phyloP scores from a whole-genome alignment of 139 green algal species.

The Mychonastes homosphaera region DNA sequence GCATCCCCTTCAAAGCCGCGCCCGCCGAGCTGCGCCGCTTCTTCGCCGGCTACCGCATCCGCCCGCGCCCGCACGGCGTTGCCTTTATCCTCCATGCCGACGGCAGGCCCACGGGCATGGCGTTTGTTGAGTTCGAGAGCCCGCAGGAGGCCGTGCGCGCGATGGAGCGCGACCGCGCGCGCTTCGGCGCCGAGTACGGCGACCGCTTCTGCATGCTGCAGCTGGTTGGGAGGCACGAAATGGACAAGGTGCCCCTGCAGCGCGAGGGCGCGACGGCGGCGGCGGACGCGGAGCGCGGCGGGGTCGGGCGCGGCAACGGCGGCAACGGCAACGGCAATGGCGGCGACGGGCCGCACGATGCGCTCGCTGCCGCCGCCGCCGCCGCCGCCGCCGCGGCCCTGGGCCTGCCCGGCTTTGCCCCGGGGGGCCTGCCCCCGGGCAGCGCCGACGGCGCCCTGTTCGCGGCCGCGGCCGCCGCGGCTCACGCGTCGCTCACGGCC shows the following conservation, averaged over 20 bases:
- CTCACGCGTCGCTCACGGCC: too few relatives aligned
- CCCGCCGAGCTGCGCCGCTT: constrained; percentile 46
- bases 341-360: too few relatives aligned
- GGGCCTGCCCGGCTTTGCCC: too few relatives aligned
- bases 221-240: constrained; percentile 49
- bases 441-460: too few relatives aligned
- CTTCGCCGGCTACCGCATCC: constrained; percentile 45
- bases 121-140: constrained; percentile 82
- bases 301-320: too few relatives aligned
- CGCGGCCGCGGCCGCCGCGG: too few relatives aligned
- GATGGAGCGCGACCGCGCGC: constrained; percentile 58
- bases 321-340: too few relatives aligned
- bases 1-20: constrained; percentile 53
- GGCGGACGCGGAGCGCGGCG: too few relatives aligned
- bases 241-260: constrained; percentile 53
- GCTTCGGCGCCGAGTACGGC: constrained; percentile 57
- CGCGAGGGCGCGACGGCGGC: constrained; percentile 30
- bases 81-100: constrained; percentile 67
- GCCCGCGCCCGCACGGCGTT: constrained; percentile 48
- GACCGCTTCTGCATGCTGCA: constrained; percentile 69
- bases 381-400: too few relatives aligned
- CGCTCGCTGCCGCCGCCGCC: too few relatives aligned
- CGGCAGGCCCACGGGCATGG: constrained; percentile 62
- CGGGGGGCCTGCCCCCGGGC: too few relatives aligned
- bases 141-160: constrained; percentile 50